Percentiles rank a stretch among this genome's conserved stretches.
phyloP scores from a whole-genome alignment of 2,329 filamentous ascomycete genomes.

The Diplodia scrobiculata region DNA sequence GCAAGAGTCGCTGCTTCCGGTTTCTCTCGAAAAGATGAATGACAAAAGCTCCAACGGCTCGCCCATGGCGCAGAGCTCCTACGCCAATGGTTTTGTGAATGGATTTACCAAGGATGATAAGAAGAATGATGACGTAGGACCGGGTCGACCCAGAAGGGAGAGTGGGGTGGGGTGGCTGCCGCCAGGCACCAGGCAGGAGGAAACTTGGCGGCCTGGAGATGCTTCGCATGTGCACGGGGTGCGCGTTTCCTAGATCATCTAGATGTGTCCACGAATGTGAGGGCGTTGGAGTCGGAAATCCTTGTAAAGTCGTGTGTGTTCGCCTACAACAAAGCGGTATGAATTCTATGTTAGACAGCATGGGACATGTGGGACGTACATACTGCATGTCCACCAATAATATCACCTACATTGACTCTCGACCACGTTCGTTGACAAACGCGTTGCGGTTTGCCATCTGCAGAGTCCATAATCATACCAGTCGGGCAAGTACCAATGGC shows the following conservation, averaged over 20 bases:
- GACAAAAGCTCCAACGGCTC: constrained; percentile 10
- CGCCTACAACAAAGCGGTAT: constrained; percentile 18
- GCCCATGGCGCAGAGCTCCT: constrained; percentile 23
- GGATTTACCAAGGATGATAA: constrained; percentile 52
- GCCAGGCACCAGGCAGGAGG: constrained; percentile 80
- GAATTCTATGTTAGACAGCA: background rate
- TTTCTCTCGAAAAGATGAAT: constrained; percentile 27
- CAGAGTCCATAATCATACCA: no score
- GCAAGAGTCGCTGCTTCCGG: constrained; percentile 65
- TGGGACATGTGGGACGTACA: background rate
- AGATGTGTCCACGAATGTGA: constrained; percentile 20
- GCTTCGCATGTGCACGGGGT: constrained; percentile 22
- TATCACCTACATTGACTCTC: background rate
- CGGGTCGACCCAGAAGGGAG: constrained; percentile 44
- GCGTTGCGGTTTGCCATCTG: no score
- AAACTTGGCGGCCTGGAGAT: constrained; percentile 64
- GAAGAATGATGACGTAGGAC: constrained; percentile 58
- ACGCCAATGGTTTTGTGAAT: constrained; percentile 28
- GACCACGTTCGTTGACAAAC: background rate
- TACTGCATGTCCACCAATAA: background rate
- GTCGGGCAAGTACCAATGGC: no score
- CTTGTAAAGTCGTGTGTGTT: constrained; percentile 20
- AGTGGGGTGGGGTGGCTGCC: constrained; percentile 63
- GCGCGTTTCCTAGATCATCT: constrained; percentile 24
- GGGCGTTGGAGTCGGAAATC: constrained; percentile 9